Percentiles rank a stretch among this genome's conserved stretches.
phyloP scores from a whole-genome alignment of 306 rosid genomes.

The Acmispon strigosus region DNA sequence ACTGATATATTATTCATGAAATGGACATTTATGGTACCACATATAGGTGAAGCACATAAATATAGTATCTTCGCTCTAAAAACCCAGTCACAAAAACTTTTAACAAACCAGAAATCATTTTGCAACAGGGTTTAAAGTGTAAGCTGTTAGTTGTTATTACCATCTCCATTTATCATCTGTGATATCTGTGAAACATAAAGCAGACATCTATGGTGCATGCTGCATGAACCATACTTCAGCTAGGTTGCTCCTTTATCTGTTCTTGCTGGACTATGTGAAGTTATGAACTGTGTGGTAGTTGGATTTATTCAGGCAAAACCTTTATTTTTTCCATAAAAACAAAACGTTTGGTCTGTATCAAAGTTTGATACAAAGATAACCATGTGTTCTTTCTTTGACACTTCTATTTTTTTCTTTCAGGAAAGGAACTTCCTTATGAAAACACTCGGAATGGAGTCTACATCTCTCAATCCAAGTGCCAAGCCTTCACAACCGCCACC shows the following conservation, averaged over 20 bases:
- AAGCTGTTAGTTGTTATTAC: neutral
- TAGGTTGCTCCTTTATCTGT: neutral
- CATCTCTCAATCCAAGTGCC: conserved; percentile 47
- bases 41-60: neutral
- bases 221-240: neutral
- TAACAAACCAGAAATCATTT: neutral
- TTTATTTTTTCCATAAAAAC: neutral
- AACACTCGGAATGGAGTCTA: conserved; percentile 91
- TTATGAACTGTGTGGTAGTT: neutral
- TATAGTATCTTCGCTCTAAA: neutral
- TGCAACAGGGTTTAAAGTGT: neutral
- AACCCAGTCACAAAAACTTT: neutral
- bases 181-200: neutral
- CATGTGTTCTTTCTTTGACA: conserved; percentile 10
- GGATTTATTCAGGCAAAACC: conserved; percentile 5
- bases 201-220: conserved; percentile 1
- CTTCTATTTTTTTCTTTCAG: conserved; percentile 36
- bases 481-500: conserved; percentile 72
- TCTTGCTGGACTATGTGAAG: neutral
- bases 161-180: neutral
- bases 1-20: neutral
- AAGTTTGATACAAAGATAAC: conserved; percentile 18
- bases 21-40: neutral
- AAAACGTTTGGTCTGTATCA: neutral
- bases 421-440: conserved; percentile 94